Conservation (phyloP, 805 yeast species). For the Alloascoidea africana region DNA sequence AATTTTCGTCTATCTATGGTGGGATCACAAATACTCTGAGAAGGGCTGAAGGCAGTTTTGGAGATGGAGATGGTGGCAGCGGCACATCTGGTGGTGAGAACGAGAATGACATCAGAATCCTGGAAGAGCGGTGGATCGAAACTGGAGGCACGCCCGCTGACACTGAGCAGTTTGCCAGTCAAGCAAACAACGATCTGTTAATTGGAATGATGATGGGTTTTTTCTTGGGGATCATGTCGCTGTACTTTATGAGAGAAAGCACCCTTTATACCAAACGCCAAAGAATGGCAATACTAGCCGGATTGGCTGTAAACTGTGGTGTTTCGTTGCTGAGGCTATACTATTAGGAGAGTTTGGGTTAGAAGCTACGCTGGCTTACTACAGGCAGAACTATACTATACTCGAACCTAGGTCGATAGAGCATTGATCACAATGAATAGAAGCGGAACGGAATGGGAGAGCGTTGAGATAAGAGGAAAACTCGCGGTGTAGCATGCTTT, state of each 20-base stretch:
- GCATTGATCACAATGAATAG: too few species aligned
- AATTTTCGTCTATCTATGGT: constrained; percentile 60
- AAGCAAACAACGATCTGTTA: constrained; percentile 47
- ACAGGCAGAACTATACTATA: too few species aligned
- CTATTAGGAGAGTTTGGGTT: too few species aligned
- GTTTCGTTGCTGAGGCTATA: constrained; percentile 43
- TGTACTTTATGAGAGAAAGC: constrained; percentile 44
- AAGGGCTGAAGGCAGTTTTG: too few species aligned
- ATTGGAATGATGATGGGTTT: constrained; percentile 63
- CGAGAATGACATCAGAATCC: constrained; percentile 42
- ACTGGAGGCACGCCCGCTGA: constrained; percentile 42
- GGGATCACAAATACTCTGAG: too few species aligned
- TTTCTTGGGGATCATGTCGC: constrained; percentile 56
- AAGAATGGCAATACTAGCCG: constrained; percentile 56
- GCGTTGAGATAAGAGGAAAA: too few species aligned
- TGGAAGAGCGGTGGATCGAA: constrained; percentile 86
- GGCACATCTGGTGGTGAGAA: too few species aligned
- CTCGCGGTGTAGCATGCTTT: too few species aligned
- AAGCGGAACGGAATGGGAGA: too few species aligned
- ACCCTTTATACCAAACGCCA: constrained; percentile 42
- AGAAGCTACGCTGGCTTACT: too few species aligned
- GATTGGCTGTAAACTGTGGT: constrained; percentile 50
- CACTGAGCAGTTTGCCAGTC: constrained; percentile 29
- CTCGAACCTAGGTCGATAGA: too few species aligned
- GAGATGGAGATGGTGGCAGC: constrained; percentile 11